A percentile compares a stretch with the other conserved stretches of the same genome.
Evolutionary conservation across 345 rosid species (phyloP).

Genomic region (Bruguiera sexangula): DNA sequence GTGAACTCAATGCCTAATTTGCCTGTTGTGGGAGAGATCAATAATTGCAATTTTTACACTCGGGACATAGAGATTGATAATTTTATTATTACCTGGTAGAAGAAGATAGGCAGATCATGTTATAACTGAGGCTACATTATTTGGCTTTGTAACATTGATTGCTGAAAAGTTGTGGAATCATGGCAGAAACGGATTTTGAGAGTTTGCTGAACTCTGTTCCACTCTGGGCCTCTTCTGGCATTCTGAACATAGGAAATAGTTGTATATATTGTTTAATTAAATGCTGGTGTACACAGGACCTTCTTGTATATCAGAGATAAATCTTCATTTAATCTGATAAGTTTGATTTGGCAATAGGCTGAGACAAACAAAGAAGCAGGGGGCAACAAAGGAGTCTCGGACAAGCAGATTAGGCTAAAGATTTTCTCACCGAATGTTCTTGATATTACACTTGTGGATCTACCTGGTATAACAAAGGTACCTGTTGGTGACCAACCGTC

Average conservation of each 20-base stretch:
- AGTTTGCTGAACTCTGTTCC: too few relatives aligned
- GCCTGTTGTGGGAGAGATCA: background rate
- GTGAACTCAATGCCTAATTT: background rate
- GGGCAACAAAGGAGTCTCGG: slow-evolving; percentile 88
- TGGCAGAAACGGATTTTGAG: too few relatives aligned
- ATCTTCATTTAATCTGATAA: background rate
- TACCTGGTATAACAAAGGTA: slow-evolving; percentile 94
- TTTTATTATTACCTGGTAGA: too few relatives aligned
- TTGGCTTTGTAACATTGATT: too few relatives aligned
- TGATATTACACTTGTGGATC: slow-evolving; percentile 90
- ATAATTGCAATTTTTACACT: too few relatives aligned
- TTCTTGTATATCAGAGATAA: background rate
- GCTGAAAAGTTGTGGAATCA: too few relatives aligned
- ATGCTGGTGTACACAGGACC: too few relatives aligned
- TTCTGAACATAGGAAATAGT: background rate
- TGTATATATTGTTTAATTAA: background rate
- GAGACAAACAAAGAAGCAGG: slow-evolving; percentile 89
- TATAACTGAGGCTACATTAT: too few relatives aligned
- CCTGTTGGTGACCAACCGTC: slow-evolving; percentile 97
- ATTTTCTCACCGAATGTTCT: slow-evolving; percentile 91
- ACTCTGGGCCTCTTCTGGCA: too few relatives aligned
- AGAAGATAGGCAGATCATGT: too few relatives aligned
- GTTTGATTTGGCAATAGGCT: slow-evolving; percentile 40
- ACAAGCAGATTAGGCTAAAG: slow-evolving; percentile 80
- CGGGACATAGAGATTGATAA: too few relatives aligned